Evolutionary conservation across 2,329 filamentous ascomycete species (phyloP).

Genomic region (Atkinsonella hypoxylon): DNA sequence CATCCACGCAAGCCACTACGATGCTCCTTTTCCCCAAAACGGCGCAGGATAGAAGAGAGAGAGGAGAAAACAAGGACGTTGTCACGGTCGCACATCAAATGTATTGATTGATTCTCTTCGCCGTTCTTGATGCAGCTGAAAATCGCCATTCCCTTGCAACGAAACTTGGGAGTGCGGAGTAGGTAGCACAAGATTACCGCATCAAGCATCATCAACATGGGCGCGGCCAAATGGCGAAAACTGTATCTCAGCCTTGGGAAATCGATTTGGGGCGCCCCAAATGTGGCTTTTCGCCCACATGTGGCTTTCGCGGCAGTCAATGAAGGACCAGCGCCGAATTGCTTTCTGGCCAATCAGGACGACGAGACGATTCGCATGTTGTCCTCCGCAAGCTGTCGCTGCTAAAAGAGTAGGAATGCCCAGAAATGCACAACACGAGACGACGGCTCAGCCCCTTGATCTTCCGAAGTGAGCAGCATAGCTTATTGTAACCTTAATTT

Average conservation of each 20-base stretch:
- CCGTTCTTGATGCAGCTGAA: too few species aligned
- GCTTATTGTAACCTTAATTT: constrained; percentile 3
- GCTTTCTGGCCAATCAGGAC: too few species aligned
- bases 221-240: not conserved
- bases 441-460: not conserved
- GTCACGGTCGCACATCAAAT: too few species aligned
- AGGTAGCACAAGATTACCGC: not conserved
- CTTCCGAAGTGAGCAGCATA: not conserved
- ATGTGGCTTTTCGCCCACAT: not conserved
- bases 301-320: not conserved
- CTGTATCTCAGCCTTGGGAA: not conserved
- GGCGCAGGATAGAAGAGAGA: not conserved
- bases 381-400: too few species aligned
- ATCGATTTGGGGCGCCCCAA: not conserved
- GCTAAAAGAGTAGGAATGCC: not conserved
- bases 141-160: too few species aligned
- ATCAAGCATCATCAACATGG: not conserved
- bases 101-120: too few species aligned
- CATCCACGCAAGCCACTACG: not conserved
- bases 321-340: not conserved
- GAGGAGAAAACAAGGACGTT: too few species aligned
- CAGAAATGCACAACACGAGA: not conserved
- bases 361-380: too few species aligned
- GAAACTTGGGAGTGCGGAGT: too few species aligned
- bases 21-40: not conserved